A percentile compares a stretch with the other conserved stretches of the same genome.
Conservation (phyloP, 2,329 filamentous ascomycete species). For the Ceratocystis destructans region DNA sequence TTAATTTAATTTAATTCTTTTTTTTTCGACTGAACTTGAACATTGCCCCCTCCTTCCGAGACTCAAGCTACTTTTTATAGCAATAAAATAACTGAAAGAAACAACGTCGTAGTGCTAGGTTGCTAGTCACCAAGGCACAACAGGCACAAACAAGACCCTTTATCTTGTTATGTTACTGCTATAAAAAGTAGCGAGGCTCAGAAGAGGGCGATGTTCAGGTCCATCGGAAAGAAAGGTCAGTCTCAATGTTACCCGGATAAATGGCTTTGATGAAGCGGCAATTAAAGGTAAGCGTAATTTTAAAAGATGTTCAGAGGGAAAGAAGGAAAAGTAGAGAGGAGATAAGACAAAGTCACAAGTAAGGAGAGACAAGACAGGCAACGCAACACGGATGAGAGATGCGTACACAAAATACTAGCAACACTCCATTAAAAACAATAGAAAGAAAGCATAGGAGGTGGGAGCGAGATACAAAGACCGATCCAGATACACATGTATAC, state of each 20-base stretch:
- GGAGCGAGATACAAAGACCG: not conserved
- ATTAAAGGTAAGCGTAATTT: not conserved
- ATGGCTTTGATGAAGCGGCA: not conserved
- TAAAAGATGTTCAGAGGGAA: not conserved
- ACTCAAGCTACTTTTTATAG: not conserved
- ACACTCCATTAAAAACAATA: not conserved
- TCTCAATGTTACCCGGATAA: not conserved
- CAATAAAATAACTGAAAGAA: not conserved
- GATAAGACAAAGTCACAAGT: not conserved
- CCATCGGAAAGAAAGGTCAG: too few species aligned
- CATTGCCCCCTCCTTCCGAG: constrained; percentile 3
- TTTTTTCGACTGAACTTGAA: not conserved
- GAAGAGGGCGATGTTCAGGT: too few species aligned
- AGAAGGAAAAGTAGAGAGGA: not conserved
- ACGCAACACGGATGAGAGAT: not conserved
- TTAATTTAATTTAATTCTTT: not conserved
- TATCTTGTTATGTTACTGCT: too few species aligned
- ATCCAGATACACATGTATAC: not conserved
- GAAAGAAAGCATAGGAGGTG: not conserved
- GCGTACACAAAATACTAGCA: not conserved
- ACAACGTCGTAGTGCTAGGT: too few species aligned
- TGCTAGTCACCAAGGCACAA: too few species aligned
- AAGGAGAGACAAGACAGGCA: not conserved
- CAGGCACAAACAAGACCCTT: too few species aligned
- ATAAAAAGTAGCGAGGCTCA: too few species aligned